Percentiles rank a stretch among this genome's conserved stretches.
These are phyloP conservation scores for Rhododendron williamsianum DNA, from an alignment of 148 eudicot species.

Conservation along the genomic window DNA sequence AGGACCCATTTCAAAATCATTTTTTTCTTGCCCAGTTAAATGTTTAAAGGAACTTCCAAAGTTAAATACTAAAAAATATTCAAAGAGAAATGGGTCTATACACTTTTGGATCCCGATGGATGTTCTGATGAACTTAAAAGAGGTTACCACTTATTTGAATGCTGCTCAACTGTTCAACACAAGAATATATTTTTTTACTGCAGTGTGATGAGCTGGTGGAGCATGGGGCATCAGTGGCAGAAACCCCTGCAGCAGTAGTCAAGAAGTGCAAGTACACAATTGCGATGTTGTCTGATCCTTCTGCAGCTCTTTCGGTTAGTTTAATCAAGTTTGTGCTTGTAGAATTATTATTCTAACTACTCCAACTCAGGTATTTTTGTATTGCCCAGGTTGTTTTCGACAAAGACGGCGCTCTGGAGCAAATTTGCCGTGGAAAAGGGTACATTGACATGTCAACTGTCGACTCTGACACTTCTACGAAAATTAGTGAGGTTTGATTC, in stretches of 20 bases:
- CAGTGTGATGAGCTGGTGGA: conserved; percentile 91
- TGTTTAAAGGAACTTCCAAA: not conserved
- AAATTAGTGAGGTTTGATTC: conserved; percentile 71
- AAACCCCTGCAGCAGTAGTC: conserved; percentile 80
- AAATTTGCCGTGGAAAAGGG: conserved; percentile 65
- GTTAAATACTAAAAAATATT: not conserved
- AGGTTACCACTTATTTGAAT: not conserved
- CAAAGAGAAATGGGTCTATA: not conserved
- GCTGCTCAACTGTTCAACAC: not conserved
- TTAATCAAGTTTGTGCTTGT: not conserved
- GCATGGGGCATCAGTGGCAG: conserved; percentile 85
- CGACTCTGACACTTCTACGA: conserved; percentile 81
- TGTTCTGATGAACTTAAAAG: not conserved
- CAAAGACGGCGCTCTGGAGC: conserved; percentile 75
- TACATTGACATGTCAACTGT: conserved; percentile 99
- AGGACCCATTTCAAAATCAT: not conserved
- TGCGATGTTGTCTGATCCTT: conserved; percentile 85
- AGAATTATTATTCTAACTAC: not conserved
- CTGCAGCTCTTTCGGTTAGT: conserved; percentile 89
- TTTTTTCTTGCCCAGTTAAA: not conserved
- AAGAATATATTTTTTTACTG: not conserved
- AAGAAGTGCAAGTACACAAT: conserved; percentile 93
- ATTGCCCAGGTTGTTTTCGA: conserved; percentile 68
- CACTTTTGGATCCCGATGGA: not conserved
- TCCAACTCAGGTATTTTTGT: not conserved